phyloP scores from a whole-genome alignment of 257 asterid species.

The Solanum paucissectum region DNA sequence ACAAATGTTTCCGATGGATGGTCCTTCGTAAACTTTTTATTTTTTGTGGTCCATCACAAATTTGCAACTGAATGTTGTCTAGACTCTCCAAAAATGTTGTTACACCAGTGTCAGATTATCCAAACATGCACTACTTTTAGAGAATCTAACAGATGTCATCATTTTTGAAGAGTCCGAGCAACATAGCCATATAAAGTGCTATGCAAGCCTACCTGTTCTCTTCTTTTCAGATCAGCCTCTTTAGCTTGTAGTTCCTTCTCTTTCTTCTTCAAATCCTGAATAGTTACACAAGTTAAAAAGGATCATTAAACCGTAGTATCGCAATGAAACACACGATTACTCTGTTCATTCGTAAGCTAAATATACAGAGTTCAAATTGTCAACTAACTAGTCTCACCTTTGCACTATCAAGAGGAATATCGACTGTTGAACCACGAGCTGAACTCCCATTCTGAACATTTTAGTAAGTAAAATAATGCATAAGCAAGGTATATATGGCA shows the following conservation, averaged over 20 bases:
- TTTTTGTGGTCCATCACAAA: neutral
- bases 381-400: slow-evolving; percentile 21
- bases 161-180: neutral
- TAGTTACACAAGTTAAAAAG: neutral
- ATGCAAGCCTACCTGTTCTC: slow-evolving; percentile 51
- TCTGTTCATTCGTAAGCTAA: neutral
- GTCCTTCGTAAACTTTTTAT: too few relatives aligned
- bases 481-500: neutral
- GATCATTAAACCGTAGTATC: neutral
- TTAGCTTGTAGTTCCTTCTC: slow-evolving; percentile 76
- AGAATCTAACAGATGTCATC: neutral
- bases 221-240: slow-evolving; percentile 72
- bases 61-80: neutral
- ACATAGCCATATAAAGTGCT: neutral
- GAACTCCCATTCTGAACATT: slow-evolving; percentile 52
- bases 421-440: slow-evolving; percentile 57
- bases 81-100: neutral
- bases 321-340: neutral
- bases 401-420: slow-evolving; percentile 66
- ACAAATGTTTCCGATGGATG: neutral
- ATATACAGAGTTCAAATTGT: neutral
- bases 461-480: slow-evolving; percentile 9
- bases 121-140: neutral
- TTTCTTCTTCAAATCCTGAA: slow-evolving; percentile 55
- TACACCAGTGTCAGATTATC: neutral